These are phyloP conservation scores for Ganoderma sp. DNA, from an alignment of 1,284 basidiomycete genomes.

Conservation along the genomic window DNA sequence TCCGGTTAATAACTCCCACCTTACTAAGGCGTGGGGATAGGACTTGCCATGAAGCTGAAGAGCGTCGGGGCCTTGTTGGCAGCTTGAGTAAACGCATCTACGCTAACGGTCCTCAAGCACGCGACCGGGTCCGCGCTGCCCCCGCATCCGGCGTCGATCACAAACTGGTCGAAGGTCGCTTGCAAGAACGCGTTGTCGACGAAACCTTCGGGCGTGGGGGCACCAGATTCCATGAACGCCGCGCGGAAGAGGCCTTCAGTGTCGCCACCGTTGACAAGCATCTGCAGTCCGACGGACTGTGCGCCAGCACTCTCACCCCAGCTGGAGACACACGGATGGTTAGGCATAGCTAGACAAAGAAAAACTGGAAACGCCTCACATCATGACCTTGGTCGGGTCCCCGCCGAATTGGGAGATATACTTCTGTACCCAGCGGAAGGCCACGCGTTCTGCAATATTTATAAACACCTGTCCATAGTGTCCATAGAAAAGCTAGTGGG, in stretches of 20 bases:
- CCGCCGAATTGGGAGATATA: slow-evolving; percentile 12
- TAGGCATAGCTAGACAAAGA: too few relatives aligned
- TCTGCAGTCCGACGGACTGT: slow-evolving; percentile 14
- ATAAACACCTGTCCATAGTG: not conserved
- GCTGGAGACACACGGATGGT: not conserved
- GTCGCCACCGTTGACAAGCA: slow-evolving; percentile 14
- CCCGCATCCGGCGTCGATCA: slow-evolving; percentile 41
- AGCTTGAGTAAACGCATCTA: slow-evolving; percentile 40
- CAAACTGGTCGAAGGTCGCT: slow-evolving; percentile 42
- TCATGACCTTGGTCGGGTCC: slow-evolving; percentile 10
- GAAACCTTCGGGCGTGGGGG: slow-evolving; percentile 36
- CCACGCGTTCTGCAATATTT: slow-evolving; percentile 4
- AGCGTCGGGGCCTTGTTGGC: slow-evolving; percentile 41
- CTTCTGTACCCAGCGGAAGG: slow-evolving; percentile 12
- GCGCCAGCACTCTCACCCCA: slow-evolving; percentile 21
- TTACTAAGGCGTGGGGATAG: too few relatives aligned
- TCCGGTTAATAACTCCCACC: too few relatives aligned
- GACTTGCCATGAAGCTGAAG: slow-evolving; percentile 36
- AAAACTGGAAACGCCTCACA: not conserved
- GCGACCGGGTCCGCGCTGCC: slow-evolving; percentile 44
- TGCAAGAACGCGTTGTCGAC: slow-evolving; percentile 40
- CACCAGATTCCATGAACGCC: slow-evolving; percentile 46
- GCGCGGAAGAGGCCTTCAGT: slow-evolving; percentile 41
- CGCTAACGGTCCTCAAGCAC: slow-evolving; percentile 47
- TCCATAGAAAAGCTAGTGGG: not conserved